phyloP scores from a whole-genome alignment of 2,329 filamentous ascomycete genomes.

The Beauveria pseudobassiana region DNA sequence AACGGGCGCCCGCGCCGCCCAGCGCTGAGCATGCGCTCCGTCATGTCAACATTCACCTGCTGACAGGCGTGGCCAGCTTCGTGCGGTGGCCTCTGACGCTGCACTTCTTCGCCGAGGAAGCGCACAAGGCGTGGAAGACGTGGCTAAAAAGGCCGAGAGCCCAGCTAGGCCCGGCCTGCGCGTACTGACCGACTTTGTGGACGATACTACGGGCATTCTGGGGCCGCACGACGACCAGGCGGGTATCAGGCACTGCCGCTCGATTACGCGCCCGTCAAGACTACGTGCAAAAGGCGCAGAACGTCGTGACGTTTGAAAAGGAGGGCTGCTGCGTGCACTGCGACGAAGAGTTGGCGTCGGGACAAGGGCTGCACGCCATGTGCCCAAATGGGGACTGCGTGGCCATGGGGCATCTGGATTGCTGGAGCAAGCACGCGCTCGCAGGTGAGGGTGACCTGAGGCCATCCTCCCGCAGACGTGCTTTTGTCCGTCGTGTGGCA shows the following conservation, averaged over 20 bases:
- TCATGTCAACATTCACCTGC: slow-evolving; percentile 72
- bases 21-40: slow-evolving; percentile 52
- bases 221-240: slow-evolving; percentile 13
- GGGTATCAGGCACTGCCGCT: slow-evolving; percentile 48
- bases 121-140: slow-evolving; percentile 59
- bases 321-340: slow-evolving; percentile 51
- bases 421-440: slow-evolving; percentile 50
- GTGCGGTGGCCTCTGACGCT: slow-evolving; percentile 72
- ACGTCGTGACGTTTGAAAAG: slow-evolving; percentile 47
- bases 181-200: slow-evolving; percentile 50
- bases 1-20: slow-evolving; percentile 51
- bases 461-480: slow-evolving; percentile 61
- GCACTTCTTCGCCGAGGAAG: slow-evolving; percentile 68
- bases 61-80: slow-evolving; percentile 76
- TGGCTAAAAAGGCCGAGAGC: slow-evolving; percentile 41
- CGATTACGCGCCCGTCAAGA: slow-evolving; percentile 46
- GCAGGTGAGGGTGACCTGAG: slow-evolving; percentile 23
- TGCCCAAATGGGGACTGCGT: slow-evolving; percentile 48
- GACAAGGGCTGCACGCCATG: slow-evolving; percentile 46
- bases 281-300: slow-evolving; percentile 48
- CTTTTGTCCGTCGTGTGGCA: slow-evolving; percentile 62
- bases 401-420: slow-evolving; percentile 51
- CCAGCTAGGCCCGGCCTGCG: slow-evolving; percentile 39
- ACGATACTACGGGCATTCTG: slow-evolving; percentile 1
- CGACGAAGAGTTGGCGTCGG: slow-evolving; percentile 34